Evolutionary conservation across 306 rosid genomes (phyloP).

Genomic region (Pueraria montana): DNA sequence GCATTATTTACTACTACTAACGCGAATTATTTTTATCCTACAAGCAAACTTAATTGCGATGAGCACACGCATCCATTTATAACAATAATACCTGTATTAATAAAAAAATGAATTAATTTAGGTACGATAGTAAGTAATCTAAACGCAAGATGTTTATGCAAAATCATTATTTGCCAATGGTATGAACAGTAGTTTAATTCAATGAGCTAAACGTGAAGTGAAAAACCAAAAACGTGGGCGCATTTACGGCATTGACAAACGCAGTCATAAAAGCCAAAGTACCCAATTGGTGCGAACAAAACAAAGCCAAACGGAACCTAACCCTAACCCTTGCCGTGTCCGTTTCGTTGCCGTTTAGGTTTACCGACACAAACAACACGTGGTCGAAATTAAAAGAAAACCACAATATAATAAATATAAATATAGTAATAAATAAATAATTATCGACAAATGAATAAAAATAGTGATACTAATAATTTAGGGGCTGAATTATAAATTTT

Average conservation of each 20-base stretch:
- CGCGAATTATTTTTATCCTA: too few relatives aligned
- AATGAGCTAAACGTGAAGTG: conserved; percentile 17
- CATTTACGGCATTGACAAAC: conserved; percentile 20
- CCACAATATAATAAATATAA: not conserved
- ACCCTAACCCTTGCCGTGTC: conserved; percentile 45
- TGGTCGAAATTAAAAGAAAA: conserved; percentile 47
- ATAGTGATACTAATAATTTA: too few relatives aligned
- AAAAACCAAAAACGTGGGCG: conserved; percentile 21
- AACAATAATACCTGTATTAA: too few relatives aligned
- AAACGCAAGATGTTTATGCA: not conserved
- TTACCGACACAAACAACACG: conserved; percentile 63
- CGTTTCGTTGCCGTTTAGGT: conserved; percentile 38
- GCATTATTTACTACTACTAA: too few relatives aligned
- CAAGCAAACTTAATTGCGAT: too few relatives aligned
- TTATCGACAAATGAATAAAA: too few relatives aligned
- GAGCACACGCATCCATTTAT: too few relatives aligned
- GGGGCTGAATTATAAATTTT: too few relatives aligned
- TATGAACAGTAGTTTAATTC: not conserved
- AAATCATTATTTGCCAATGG: not conserved
- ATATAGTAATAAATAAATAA: not conserved
- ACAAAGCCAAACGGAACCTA: not conserved
- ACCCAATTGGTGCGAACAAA: conserved; percentile 2
- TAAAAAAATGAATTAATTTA: too few relatives aligned
- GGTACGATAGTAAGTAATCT: not conserved
- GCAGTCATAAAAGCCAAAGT: not conserved